Percentiles rank a stretch among this genome's conserved stretches.
phyloP scores from a whole-genome alignment of 441 rosid species.

The Gossypium schwendimanii region DNA sequence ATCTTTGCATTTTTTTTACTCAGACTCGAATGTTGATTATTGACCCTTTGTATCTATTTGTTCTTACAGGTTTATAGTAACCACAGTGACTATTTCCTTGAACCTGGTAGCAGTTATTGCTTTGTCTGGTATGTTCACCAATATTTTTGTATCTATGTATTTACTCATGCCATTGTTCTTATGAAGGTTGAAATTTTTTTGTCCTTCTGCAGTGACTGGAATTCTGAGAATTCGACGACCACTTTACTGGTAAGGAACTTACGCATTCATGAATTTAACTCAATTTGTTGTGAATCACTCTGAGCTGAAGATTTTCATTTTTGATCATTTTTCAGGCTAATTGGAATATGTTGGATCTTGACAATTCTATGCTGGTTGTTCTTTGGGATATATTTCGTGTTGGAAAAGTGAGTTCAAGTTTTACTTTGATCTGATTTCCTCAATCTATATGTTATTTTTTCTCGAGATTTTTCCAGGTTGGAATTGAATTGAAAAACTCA shows the following conservation, averaged over 20 bases:
- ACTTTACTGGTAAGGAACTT: conserved; percentile 34
- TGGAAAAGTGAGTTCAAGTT: conserved; percentile 38
- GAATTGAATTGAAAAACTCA: not conserved
- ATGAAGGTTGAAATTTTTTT: not conserved
- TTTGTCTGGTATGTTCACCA: conserved; percentile 35
- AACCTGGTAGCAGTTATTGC: conserved; percentile 40
- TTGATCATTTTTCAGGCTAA: conserved; percentile 33
- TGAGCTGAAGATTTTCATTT: not conserved
- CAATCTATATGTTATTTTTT: not conserved
- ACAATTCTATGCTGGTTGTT: conserved; percentile 55
- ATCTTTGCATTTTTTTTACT: not conserved
- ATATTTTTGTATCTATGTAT: not conserved
- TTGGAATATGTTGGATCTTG: conserved; percentile 51
- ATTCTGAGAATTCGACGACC: conserved; percentile 31
- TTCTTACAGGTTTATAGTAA: conserved; percentile 40
- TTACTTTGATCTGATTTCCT: not conserved
- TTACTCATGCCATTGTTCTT: not conserved
- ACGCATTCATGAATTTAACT: not conserved
- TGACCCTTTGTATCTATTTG: not conserved
- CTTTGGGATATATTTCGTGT: conserved; percentile 55
- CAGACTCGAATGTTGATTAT: not conserved
- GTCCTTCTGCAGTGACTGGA: conserved; percentile 39
- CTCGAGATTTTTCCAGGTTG: not conserved
- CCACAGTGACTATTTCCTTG: conserved; percentile 38
- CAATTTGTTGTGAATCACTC: not conserved